These are phyloP conservation scores for Venturia asperata DNA, from an alignment of 2,329 filamentous ascomycete species.

Conservation along the genomic window DNA sequence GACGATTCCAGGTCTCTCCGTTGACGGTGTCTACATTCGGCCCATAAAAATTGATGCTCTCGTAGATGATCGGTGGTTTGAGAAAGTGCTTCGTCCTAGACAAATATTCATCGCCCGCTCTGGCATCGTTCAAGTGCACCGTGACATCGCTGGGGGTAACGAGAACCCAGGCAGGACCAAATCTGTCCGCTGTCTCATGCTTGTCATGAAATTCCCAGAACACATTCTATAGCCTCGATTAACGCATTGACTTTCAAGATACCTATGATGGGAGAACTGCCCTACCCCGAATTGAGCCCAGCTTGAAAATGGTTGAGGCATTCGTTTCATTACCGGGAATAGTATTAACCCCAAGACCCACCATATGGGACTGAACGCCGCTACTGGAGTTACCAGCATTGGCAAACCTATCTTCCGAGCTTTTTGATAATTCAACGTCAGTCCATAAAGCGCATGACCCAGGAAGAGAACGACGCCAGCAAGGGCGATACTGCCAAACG, in stretches of 20 bases:
- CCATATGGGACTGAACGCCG: conserved; percentile 13
- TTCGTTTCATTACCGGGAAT: conserved; percentile 11
- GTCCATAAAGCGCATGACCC: conserved; percentile 1
- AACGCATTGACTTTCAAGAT: background rate
- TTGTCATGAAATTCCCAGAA: conserved; percentile 1
- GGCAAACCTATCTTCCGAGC: conserved; percentile 12
- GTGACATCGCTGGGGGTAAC: conserved; percentile 7
- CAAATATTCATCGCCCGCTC: background rate
- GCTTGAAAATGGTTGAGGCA: conserved; percentile 5
- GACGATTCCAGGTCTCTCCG: conserved; percentile 15
- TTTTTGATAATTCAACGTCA: conserved; percentile 1
- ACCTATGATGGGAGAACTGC: background rate
- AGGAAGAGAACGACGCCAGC: background rate
- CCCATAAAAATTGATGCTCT: conserved; percentile 10
- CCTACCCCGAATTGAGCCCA: background rate
- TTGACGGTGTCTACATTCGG: conserved; percentile 16
- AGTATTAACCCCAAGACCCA: background rate
- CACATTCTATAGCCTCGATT: background rate
- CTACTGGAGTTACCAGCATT: conserved; percentile 4
- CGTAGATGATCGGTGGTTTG: conserved; percentile 4
- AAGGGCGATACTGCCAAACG: background rate
- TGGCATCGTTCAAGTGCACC: conserved; percentile 5
- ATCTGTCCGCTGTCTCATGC: background rate
- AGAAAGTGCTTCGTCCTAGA: conserved; percentile 8
- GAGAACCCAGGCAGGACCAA: conserved; percentile 12